Base-by-base conservation (phyloP, 108 stramenopile genomes). In the Conticribra weissflogii region DNA sequence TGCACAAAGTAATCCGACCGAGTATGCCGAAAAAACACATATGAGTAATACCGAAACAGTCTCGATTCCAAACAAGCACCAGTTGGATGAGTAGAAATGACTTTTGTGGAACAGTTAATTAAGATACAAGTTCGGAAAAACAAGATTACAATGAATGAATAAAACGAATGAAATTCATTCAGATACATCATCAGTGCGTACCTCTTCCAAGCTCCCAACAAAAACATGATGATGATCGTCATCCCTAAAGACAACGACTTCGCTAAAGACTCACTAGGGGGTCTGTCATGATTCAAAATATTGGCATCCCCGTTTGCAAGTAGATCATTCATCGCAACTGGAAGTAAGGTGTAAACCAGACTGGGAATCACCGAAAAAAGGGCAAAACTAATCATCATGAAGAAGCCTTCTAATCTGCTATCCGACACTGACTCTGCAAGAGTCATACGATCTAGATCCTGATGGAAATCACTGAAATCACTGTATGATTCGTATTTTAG, bases 181-280 rank as follows among this genome's bases (percentile, higher is more conserved):
- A n/a, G n/a, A n/a, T n/a, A n/a, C n/a, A n/a, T n/a, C n/a, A n/a
- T n/a, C n/a, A n/a, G n/a, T n/a, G n/a, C 81, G 66, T 56, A 78
- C 81, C 81, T 86, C 64, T 94, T 94, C 92, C 92, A 94, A 8
- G 80, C 73, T 24, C 92, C 92, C 31, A 94, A 63, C 34, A 78
- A 59, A 79, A 86, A 84, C 81, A 91, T 86, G 31, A 85, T 63
- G 28, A 54, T 30, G 23, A 54, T 49, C 7, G 66, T 56, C 12
- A 86, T 53, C 23, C 67, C 45, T 29, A 84, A 32, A 28, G 82
- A 56, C 48, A 80, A 24, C 23, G 78, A 65, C 17, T 77, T 44
- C 3, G 63, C 54, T 23, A 47, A 23, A 2, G 46, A 3, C 47
- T 56, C 61, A 41, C 25, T 17, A 1, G 51, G 50, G 2, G 50